A percentile compares a stretch with the other conserved stretches of the same genome.
These are phyloP conservation scores for Yamadazyma philogaea DNA, from an alignment of 805 yeast genomes.

Conservation along the genomic window DNA sequence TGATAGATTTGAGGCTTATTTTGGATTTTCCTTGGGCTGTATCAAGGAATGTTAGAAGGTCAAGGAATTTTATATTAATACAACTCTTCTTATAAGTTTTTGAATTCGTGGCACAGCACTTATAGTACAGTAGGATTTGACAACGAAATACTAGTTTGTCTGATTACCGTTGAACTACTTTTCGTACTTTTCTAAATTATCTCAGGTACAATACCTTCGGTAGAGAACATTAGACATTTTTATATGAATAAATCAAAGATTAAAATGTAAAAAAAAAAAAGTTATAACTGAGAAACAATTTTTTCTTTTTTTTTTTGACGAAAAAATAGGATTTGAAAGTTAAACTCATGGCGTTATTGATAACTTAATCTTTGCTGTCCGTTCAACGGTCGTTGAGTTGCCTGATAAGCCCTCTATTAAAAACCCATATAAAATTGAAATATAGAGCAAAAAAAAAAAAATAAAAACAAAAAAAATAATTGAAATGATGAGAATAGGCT, in stretches of 20 bases:
- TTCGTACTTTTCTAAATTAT: not conserved
- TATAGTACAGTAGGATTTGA: not conserved
- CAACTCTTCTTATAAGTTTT: not conserved
- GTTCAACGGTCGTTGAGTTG: no score
- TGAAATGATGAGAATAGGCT: not conserved
- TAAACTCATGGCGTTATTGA: not conserved
- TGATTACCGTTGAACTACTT: not conserved
- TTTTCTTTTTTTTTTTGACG: not conserved
- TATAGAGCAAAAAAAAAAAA: no score
- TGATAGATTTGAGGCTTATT: no score
- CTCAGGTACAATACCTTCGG: not conserved
- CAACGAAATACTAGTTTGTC: not conserved
- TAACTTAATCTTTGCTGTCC: not conserved
- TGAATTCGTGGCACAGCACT: no score
- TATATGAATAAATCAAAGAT: not conserved
- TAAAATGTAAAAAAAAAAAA: no score
- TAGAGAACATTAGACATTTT: not conserved
- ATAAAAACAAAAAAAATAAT: no score
- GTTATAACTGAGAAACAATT: not conserved
- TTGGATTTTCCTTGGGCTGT: no score
- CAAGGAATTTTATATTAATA: not conserved
- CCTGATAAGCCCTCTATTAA: not conserved
- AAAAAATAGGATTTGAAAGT: not conserved
- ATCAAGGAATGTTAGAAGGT: no score
- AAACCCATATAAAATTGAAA: not conserved